Conservation (phyloP, 306 rosid species). For the Prunus mume region DNA sequence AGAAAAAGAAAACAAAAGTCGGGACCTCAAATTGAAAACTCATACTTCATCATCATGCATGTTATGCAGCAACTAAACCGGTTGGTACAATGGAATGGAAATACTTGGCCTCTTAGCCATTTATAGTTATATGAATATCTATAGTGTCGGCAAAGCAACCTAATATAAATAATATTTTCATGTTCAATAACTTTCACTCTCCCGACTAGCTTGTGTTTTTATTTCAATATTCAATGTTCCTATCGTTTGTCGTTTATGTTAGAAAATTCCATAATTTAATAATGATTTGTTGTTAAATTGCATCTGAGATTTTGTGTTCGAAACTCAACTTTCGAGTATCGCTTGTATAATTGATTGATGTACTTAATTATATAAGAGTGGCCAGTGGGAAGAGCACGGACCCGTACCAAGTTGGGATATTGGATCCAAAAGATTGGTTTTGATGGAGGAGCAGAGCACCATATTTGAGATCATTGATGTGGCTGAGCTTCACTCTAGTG, state of each 20-base stretch:
- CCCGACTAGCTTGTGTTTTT: not conserved
- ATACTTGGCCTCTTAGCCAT: not conserved
- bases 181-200: not conserved
- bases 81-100: not conserved
- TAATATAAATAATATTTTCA: not conserved
- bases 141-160: constrained; percentile 33
- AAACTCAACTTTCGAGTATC: no score
- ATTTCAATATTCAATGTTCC: not conserved
- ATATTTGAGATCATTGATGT: constrained; percentile 17
- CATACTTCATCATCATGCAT: not conserved
- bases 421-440: not conserved
- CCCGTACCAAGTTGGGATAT: constrained; percentile 43
- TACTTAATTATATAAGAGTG: no score
- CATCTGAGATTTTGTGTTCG: no score
- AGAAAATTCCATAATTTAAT: no score
- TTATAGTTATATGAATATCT: not conserved
- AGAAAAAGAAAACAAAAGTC: not conserved
- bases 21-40: not conserved
- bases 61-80: not conserved
- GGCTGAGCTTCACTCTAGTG: constrained; percentile 1
- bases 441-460: not conserved
- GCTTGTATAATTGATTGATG: no score
- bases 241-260: not conserved
- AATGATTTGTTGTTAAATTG: no score
- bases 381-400: constrained; percentile 21